Percentiles rank a stretch among this genome's conserved stretches.
phyloP scores from a whole-genome alignment of 106 monocot species.

The Dioscorea alata region DNA sequence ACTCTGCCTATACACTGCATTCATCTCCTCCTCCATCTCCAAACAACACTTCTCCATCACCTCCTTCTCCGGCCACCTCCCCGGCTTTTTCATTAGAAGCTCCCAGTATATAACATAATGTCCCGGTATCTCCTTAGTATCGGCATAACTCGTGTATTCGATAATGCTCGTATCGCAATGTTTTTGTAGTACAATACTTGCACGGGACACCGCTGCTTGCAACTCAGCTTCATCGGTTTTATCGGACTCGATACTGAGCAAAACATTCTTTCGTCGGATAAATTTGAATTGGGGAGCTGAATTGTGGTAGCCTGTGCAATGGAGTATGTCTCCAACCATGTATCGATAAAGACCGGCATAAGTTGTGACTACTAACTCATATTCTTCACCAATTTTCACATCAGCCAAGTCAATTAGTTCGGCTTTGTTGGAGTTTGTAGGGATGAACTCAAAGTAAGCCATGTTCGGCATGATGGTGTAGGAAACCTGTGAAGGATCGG shows the following conservation, averaged over 20 bases:
- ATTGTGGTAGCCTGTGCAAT: constrained; percentile 66
- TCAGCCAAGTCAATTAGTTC: constrained; percentile 48
- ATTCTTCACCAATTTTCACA: constrained; percentile 56
- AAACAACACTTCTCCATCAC: constrained; percentile 59
- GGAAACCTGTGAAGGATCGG: constrained; percentile 42
- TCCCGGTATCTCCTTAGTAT: constrained; percentile 55
- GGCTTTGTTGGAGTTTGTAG: constrained; percentile 4
- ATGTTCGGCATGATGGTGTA: constrained; percentile 66
- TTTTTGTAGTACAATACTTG: constrained; percentile 34
- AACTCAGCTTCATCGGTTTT: constrained; percentile 79
- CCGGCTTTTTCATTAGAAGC: constrained; percentile 22
- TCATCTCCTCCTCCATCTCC: constrained; percentile 72
- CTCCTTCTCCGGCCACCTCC: not conserved
- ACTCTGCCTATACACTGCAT: constrained; percentile 77
- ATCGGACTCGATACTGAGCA: constrained; percentile 74
- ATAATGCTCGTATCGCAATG: constrained; percentile 27
- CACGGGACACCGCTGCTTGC: constrained; percentile 50
- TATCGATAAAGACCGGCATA: constrained; percentile 72
- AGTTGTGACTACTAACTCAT: constrained; percentile 80
- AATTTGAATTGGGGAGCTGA: constrained; percentile 64
- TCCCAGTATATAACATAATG: constrained; percentile 83
- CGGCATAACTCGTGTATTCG: constrained; percentile 71
- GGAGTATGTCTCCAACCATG: constrained; percentile 69
- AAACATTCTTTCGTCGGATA: constrained; percentile 71
- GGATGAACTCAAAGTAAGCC: constrained; percentile 63